Evolutionary conservation across 345 rosid species (phyloP), one percentile per base, ranked within the genome.

Genomic region (Boechera retrofracta): DNA sequence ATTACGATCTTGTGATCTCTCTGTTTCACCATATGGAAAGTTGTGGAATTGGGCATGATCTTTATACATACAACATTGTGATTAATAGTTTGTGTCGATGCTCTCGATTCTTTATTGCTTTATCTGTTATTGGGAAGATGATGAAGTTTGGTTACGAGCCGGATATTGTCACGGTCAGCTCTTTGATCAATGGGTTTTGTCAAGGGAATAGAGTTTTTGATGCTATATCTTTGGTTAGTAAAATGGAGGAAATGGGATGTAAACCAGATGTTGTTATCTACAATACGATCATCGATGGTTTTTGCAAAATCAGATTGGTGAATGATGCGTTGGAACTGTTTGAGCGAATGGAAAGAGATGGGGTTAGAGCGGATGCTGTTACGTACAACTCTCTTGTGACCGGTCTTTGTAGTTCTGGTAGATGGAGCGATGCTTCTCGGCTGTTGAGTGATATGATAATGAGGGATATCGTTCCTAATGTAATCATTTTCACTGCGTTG

Each of bases 41-140:
- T 16, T n/a, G 44, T 0, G 74, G 82, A 49, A 45, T 79, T n/a
- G 12, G 3, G 1, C 82, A 73, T 67, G 77, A 72, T 79, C 72
- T 73, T 33, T 79, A 73, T 15, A 79, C 74, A 2, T 78, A 55
- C 57, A 79, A 73, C 35, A 73, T 79, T 28, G 41, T 79, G 26
- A 72, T 79, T 2, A 79, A 79, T 5, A 67, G 51, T 67, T 73
- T 72, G 6, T 79, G 78, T 28, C 78, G 77, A 1, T 33, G 49
- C 13, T 60, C 67, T 60, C 42, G 63, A 1, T 53, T 61, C 41
- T 15, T 38, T 4, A 2, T 73, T 51, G 82, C 78, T 58, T 67
- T 79, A 32, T 79, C 82, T 41, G 74, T 73, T n/a, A 6, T 73
- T 32, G 82, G 64, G 56, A 73, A 68, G 69, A 79, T 79, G 73